A percentile compares a stretch with the other conserved stretches of the same genome.
Conservation (phyloP, 495 filamentous ascomycete genomes). For the Penicillium cosmopolitanum region DNA sequence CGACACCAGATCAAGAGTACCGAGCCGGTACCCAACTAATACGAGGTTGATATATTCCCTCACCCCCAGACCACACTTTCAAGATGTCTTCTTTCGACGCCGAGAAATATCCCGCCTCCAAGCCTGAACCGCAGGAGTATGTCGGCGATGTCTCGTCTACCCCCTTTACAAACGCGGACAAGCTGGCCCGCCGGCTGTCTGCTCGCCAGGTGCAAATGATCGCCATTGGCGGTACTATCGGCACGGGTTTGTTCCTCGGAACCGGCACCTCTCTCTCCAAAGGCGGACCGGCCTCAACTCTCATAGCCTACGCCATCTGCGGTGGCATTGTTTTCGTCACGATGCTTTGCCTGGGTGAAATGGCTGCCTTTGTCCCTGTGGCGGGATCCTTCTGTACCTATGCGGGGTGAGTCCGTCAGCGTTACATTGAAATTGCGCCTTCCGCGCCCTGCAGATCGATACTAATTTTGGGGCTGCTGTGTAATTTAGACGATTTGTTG, state of each 20-base stretch:
- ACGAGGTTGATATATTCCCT: neutral
- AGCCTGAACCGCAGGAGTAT: slow-evolving; percentile 8
- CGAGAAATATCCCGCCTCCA: slow-evolving; percentile 15
- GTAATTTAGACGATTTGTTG: slow-evolving; percentile 52
- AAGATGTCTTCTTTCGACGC: slow-evolving; percentile 10
- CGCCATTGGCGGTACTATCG: slow-evolving; percentile 66
- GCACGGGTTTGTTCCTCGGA: slow-evolving; percentile 68
- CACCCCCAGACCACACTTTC: neutral
- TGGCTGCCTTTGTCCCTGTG: slow-evolving; percentile 54
- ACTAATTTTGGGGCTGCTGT: slow-evolving; percentile 4
- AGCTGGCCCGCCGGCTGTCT: slow-evolving; percentile 24
- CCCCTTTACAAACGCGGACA: slow-evolving; percentile 19
- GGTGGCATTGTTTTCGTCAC: slow-evolving; percentile 54
- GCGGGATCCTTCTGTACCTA: slow-evolving; percentile 57
- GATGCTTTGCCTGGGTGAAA: slow-evolving; percentile 55
- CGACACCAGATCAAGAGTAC: too few species aligned
- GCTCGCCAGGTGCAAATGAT: slow-evolving; percentile 65
- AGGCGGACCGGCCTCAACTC: slow-evolving; percentile 65
- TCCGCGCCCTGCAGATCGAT: slow-evolving; percentile 2
- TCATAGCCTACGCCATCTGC: slow-evolving; percentile 57
- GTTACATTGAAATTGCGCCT: neutral
- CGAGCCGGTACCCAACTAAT: neutral
- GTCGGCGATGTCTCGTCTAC: slow-evolving; percentile 10
- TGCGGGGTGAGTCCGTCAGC: slow-evolving; percentile 45
- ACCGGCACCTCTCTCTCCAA: slow-evolving; percentile 60